phyloP scores from a whole-genome alignment of 2,329 filamentous ascomycete species.

The Colletotrichum plurivorum region DNA sequence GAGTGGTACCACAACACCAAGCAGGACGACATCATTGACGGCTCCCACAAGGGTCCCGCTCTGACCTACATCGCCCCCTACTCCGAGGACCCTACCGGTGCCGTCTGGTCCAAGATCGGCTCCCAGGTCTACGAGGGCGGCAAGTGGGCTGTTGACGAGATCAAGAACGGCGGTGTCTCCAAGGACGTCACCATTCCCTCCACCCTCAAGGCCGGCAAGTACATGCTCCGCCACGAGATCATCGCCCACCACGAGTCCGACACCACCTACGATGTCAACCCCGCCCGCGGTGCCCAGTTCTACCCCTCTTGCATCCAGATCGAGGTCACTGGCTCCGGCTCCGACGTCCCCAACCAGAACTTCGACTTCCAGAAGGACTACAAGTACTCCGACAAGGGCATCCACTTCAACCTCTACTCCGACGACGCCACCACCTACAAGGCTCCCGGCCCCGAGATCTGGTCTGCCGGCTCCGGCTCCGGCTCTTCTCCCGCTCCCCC shows the following conservation, averaged over 20 bases:
- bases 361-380: slow-evolving; percentile 69
- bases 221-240: slow-evolving; percentile 69
- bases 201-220: slow-evolving; percentile 63
- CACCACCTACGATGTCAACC: slow-evolving; percentile 47
- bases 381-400: slow-evolving; percentile 69
- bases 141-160: slow-evolving; percentile 60
- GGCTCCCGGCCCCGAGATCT: slow-evolving; percentile 54
- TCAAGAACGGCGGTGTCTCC: slow-evolving; percentile 64
- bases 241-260: slow-evolving; percentile 66
- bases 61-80: slow-evolving; percentile 66
- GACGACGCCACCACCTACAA: slow-evolving; percentile 46
- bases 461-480: slow-evolving; percentile 42
- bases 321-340: slow-evolving; percentile 68
- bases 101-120: slow-evolving; percentile 65
- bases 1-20: slow-evolving; percentile 67
- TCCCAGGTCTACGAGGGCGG: slow-evolving; percentile 53
- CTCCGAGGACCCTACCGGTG: slow-evolving; percentile 58
- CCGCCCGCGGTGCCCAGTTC: slow-evolving; percentile 63
- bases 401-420: slow-evolving; percentile 72
- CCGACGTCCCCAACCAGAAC: slow-evolving; percentile 57
- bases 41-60: slow-evolving; percentile 67
- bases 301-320: slow-evolving; percentile 74
- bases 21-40: slow-evolving; percentile 66
- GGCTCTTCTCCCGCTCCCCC: slow-evolving; percentile 24
- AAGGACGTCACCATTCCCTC: slow-evolving; percentile 63